Conservation (phyloP, 768 basidiomycete genomes). For the Suillus subalutaceus region DNA sequence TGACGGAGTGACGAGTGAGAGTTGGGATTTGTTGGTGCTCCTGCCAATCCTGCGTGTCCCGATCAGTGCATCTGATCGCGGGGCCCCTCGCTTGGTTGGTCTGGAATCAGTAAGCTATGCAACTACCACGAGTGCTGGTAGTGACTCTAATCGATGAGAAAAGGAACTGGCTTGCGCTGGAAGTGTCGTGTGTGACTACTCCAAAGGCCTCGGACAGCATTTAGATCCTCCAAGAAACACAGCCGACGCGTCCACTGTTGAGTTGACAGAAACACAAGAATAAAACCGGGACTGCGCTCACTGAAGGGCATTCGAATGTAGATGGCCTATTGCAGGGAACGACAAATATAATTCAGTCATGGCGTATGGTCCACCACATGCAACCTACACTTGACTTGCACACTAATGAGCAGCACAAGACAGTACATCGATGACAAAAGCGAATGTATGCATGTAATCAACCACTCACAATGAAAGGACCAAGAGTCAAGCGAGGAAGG, state of each 20-base stretch:
- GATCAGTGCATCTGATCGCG: neutral
- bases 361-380: neutral
- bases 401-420: neutral
- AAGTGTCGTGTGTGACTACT: neutral
- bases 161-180: neutral
- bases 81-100: neutral
- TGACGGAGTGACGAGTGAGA: neutral
- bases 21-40: neutral
- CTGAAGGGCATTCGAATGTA: neutral
- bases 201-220: neutral
- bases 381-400: neutral
- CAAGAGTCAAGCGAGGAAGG: neutral
- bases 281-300: neutral
- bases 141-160: neutral
- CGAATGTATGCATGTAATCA: neutral
- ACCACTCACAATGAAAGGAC: neutral
- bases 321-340: neutral
- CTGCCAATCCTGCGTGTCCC: neutral
- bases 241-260: neutral
- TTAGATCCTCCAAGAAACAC: neutral
- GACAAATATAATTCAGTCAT: neutral
- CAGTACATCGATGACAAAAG: too few species aligned
- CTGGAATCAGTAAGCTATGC: neutral
- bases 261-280: neutral
- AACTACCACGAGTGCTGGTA: neutral